Evolutionary conservation across 2,329 filamentous ascomycete genomes (phyloP).

Genomic region (Alternaria sp.): DNA sequence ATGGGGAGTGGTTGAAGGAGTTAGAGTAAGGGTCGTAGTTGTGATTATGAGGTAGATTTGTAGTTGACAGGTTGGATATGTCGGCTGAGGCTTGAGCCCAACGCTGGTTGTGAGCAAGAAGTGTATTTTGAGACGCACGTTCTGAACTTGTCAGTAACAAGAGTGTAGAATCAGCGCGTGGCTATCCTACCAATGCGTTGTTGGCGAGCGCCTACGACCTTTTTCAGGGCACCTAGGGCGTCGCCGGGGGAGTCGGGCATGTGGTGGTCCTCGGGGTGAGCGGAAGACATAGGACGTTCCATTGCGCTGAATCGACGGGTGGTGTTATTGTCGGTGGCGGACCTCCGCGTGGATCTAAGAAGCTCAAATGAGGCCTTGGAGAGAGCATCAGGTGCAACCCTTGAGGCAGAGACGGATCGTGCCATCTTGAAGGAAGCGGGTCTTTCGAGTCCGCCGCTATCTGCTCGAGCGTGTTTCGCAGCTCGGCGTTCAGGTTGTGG

Average conservation of each 20-base stretch:
- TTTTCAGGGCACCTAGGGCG: slow-evolving; percentile 52
- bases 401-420: slow-evolving; percentile 42
- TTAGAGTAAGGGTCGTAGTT: slow-evolving; percentile 50
- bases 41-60: slow-evolving; percentile 27
- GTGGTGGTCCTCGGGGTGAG: slow-evolving; percentile 30
- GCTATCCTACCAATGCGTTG: slow-evolving; percentile 44
- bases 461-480: slow-evolving; percentile 47
- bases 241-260: slow-evolving; percentile 49
- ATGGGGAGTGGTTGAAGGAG: slow-evolving; percentile 53
- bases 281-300: slow-evolving; percentile 35
- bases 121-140: slow-evolving; percentile 45
- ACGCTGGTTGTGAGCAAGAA: slow-evolving; percentile 56
- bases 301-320: slow-evolving; percentile 45
- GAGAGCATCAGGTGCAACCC: slow-evolving; percentile 36
- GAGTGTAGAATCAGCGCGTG: neutral
- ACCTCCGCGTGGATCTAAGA: slow-evolving; percentile 31
- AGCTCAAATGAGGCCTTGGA: slow-evolving; percentile 46
- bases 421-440: slow-evolving; percentile 46
- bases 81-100: slow-evolving; percentile 57
- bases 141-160: slow-evolving; percentile 33
- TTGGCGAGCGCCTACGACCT: slow-evolving; percentile 50
- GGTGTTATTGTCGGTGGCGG: slow-evolving; percentile 24
- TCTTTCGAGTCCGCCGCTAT: slow-evolving; percentile 39
- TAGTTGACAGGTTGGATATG: slow-evolving; percentile 15
- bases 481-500: slow-evolving; percentile 41